Evolutionary conservation across 2,329 filamentous ascomycete species (phyloP), one percentile per base, ranked within the genome.

Genomic region (Colletotrichum echinochloae): DNA sequence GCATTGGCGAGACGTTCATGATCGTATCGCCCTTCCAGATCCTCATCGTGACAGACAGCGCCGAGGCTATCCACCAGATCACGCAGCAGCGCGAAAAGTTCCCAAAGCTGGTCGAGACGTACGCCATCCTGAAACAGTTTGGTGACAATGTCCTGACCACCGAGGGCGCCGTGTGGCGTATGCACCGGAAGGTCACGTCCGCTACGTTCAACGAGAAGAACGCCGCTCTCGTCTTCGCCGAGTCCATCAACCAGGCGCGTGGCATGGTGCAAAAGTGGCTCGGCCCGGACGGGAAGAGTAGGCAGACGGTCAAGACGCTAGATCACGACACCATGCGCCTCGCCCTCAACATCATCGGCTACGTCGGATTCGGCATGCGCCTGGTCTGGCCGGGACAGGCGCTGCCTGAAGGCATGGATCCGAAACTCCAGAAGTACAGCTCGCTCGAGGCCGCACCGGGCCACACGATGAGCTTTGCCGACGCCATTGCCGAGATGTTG

Each of bases 201-300:
- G 89, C 92, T 0, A 89, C 89, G 5, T 95, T 95, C 79, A 93
- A 91, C 67, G 93, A 95, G 81, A 90, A 87, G 80, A 95, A 94
- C 78, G 91, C 93, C 66, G 83, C 85, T 28, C 77, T 90, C 41
- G 90, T 91, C 8, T 92, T 90, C 79, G 80, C 79, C 49, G 90
- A 92, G 79, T 85, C 87, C 26, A 80, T 91, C 65, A 66, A 68
- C 46, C 92, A 95, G 81, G 87, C 91, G 0, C 81, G 87, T 71
- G 85, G 86, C 16, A 87, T 93, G 87, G 75, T 92, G 37, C 78
- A 80, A 44, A 83, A 84, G 57, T 93, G 90, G 89, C 80, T 87
- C 6, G 83, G 81, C 0, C 75, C 79, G 5, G 78, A 82, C 41
- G 80, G 80, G 23, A 51, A 67, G 23, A 66, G 62, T n/a, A 60